phyloP scores from a whole-genome alignment of 345 rosid genomes.

The Populus alba region DNA sequence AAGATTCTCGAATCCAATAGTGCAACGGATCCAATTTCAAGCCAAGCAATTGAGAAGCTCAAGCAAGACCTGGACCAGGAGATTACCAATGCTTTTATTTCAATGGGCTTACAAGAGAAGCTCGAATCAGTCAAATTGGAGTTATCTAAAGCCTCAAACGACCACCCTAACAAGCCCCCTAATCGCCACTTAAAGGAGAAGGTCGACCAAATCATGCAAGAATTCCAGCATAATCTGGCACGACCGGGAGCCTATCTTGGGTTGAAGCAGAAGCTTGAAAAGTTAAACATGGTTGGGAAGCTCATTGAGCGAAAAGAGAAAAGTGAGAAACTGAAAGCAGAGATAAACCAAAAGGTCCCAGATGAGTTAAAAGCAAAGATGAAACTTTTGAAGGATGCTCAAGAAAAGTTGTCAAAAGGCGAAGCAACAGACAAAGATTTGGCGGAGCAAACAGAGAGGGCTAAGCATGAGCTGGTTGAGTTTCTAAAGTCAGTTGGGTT shows the following conservation, averaged over 20 bases:
- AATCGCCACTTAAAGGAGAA: constrained; percentile 18
- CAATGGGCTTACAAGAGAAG: constrained; percentile 39
- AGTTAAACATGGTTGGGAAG: constrained; percentile 17
- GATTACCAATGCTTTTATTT: constrained; percentile 31
- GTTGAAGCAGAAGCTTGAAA: constrained; percentile 37
- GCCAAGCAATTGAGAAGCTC: constrained; percentile 26
- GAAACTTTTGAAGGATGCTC: constrained; percentile 27
- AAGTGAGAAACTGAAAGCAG: constrained; percentile 32
- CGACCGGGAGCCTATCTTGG: constrained; percentile 43
- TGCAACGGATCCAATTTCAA: constrained; percentile 16
- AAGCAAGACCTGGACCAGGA: constrained; percentile 31
- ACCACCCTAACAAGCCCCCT: constrained; percentile 17
- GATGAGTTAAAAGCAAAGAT: constrained; percentile 33
- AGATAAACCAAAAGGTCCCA: constrained; percentile 33
- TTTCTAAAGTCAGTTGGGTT: constrained; percentile 31
- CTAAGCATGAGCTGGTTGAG: constrained; percentile 29
- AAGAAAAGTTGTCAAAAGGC: constrained; percentile 27
- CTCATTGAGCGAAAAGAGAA: constrained; percentile 28
- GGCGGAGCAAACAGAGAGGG: constrained; percentile 21
- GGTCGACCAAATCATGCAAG: constrained; percentile 26
- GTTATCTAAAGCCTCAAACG: constrained; percentile 25
- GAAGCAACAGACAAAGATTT: constrained; percentile 26
- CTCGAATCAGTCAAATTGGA: constrained; percentile 30
- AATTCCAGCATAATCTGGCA: constrained; percentile 28
- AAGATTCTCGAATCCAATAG: constrained; percentile 20